Percentiles rank a stretch among this genome's conserved stretches.
Conservation (phyloP, 139 green algal species). For the Eudorina sp. region DNA sequence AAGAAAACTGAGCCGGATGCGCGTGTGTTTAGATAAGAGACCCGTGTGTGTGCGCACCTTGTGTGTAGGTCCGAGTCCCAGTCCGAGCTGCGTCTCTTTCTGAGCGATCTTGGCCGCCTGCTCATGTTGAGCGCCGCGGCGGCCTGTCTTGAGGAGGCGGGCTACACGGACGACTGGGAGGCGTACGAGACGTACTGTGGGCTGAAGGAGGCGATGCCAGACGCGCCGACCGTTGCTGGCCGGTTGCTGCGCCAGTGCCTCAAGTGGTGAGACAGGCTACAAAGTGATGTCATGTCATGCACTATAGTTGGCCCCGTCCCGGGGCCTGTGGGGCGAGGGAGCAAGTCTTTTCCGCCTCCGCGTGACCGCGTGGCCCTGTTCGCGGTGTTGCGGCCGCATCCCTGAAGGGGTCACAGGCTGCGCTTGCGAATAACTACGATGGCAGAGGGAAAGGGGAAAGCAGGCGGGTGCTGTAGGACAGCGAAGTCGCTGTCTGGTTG, state of each 20-base stretch:
- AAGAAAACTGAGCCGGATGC: too few species aligned
- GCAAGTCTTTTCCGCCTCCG: too few species aligned
- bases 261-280: not conserved
- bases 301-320: not conserved
- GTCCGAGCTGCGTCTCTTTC: not conserved
- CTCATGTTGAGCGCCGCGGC: not conserved
- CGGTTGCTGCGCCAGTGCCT: not conserved
- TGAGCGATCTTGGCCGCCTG: slow-evolving; percentile 11
- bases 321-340: not conserved
- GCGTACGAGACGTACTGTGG: not conserved
- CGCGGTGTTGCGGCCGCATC: not conserved
- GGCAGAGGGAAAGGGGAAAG: too few species aligned
- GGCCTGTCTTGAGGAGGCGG: not conserved
- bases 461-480: too few species aligned
- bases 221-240: not conserved
- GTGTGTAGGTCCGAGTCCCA: not conserved
- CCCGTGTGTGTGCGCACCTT: not conserved
- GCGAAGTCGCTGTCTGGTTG: too few species aligned
- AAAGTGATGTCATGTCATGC: not conserved
- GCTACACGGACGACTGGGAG: slow-evolving; percentile 32
- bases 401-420: too few species aligned
- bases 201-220: slow-evolving; percentile 11
- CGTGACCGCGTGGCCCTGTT: too few species aligned
- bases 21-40: not conserved
- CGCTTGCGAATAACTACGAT: too few species aligned